phyloP scores from a whole-genome alignment of 2,329 filamentous ascomycete genomes.

The Ophiostoma sp. region DNA sequence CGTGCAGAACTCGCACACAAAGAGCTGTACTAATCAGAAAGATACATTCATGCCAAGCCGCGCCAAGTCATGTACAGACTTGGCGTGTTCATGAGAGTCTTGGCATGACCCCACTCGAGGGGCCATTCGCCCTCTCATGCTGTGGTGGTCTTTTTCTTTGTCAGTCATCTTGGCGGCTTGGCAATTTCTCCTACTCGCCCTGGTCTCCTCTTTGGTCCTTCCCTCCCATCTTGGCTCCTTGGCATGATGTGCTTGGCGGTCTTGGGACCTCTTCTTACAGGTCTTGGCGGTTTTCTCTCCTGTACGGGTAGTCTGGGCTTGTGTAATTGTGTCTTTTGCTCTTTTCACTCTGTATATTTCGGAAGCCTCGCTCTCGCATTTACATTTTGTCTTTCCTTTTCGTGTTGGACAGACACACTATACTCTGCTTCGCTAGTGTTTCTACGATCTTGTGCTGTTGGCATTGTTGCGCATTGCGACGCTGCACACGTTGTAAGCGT shows the following conservation, averaged over 20 bases:
- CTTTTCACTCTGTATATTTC: neutral
- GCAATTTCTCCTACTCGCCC: constrained; percentile 7
- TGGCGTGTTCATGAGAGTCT: constrained; percentile 25
- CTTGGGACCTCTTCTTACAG: neutral
- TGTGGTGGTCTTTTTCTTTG: constrained; percentile 4
- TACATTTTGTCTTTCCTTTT: neutral
- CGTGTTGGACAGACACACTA: too few species aligned
- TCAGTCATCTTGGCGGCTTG: constrained; percentile 13
- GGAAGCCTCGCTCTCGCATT: neutral
- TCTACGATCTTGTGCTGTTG: too few species aligned
- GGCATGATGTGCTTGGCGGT: constrained; percentile 2
- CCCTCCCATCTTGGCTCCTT: neutral
- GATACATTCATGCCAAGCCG: constrained; percentile 25
- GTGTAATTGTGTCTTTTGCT: neutral
- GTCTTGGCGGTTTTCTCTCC: constrained; percentile 3
- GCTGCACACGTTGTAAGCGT: neutral
- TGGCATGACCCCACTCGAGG: constrained; percentile 25
- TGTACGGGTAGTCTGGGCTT: neutral
- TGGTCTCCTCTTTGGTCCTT: constrained; percentile 12
- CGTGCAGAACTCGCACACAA: neutral
- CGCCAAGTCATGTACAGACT: constrained; percentile 29
- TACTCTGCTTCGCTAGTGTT: too few species aligned
- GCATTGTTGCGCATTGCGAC: neutral
- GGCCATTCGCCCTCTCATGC: constrained; percentile 8
- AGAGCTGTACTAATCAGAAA: neutral